Evolutionary conservation across 345 rosid genomes (phyloP), one percentile per base, ranked within the genome.

Genomic region (Ceriops zippeliana): DNA sequence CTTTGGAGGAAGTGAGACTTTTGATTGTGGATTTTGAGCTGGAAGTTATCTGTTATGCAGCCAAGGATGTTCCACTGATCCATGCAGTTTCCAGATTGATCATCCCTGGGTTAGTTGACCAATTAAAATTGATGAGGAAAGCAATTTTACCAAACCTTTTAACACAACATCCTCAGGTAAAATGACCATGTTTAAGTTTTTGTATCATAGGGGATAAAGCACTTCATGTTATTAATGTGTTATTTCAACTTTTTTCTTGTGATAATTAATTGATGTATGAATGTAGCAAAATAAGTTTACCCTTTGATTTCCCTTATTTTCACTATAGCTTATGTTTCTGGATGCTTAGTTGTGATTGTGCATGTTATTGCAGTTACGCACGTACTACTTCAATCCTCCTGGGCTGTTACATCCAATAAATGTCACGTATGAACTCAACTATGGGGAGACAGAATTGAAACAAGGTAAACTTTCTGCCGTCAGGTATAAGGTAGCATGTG

Each of bases 361-460:
- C 46, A 66, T 81, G 60, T 69, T 57, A 61, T 80, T 83, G 71
- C 92, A 93, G 98, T 70, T 91, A 65, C 82, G 26, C 37, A 77
- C 87, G 0, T 89, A 80, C 80, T 97, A 91, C 79, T 89, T 88
- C 70, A 78, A 63, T 80, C 95, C 91, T 32, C 87, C 92, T 22
- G 92, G 92, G 31, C 46, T 89, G 27, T 75, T 84, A 76, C 97
- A 88, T 80, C 98, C 96, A 63, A 28, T 93, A 65, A 93, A 91
- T 35, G 82, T 81, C 19, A 83, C 87, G 70, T 93, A 93, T 76
- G 93, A 93, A 80, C 97, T 91, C 73, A 83, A 83, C 77, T 91
- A 89, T 70, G 97, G 96, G 63, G 97, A 93, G 88, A 80, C 90
- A 37, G 95, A 91, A 81, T 72, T 88, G 85, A 91, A 87, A 79